These are phyloP conservation scores for Cladosporium sp. DNA, from an alignment of 2,329 filamentous ascomycete genomes.

Conservation along the genomic window DNA sequence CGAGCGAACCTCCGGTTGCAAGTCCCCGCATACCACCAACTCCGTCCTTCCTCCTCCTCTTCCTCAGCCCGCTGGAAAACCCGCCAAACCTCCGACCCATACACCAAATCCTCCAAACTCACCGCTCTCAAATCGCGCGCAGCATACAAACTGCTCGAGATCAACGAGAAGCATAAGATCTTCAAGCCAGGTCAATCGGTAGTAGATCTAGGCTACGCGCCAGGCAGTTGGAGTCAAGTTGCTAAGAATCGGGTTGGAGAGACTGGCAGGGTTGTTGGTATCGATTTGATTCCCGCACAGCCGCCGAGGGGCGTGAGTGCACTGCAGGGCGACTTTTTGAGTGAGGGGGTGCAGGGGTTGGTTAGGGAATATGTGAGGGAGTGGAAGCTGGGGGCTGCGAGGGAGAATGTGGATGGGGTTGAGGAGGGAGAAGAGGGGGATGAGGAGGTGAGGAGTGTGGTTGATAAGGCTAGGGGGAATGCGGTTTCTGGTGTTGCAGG, in stretches of 20 bases:
- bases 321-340: conserved; percentile 91
- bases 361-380: conserved; percentile 70
- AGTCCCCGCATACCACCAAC: conserved; percentile 10
- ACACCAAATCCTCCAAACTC: conserved; percentile 69
- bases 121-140: conserved; percentile 82
- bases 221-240: conserved; percentile 67
- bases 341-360: conserved; percentile 66
- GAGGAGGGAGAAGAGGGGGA: conserved; percentile 32
- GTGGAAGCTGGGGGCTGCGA: conserved; percentile 26
- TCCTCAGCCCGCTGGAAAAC: conserved; percentile 79
- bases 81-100: conserved; percentile 70
- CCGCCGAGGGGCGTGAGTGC: conserved; percentile 89
- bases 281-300: conserved; percentile 89
- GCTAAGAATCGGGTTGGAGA: conserved; percentile 72
- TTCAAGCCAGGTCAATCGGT: conserved; percentile 80
- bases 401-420: conserved; percentile 28
- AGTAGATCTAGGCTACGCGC: conserved; percentile 81
- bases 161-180: conserved; percentile 75
- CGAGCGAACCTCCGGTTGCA: too few species aligned
- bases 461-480: conserved; percentile 58
- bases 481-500: conserved; percentile 17
- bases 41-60: conserved; percentile 30
- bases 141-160: conserved; percentile 88
- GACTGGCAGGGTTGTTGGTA: conserved; percentile 70
- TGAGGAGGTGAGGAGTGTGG: conserved; percentile 53